Evolutionary conservation across 2,329 filamentous ascomycete genomes (phyloP), one percentile per base, ranked within the genome.

Genomic region (Colletotrichum salicis): DNA sequence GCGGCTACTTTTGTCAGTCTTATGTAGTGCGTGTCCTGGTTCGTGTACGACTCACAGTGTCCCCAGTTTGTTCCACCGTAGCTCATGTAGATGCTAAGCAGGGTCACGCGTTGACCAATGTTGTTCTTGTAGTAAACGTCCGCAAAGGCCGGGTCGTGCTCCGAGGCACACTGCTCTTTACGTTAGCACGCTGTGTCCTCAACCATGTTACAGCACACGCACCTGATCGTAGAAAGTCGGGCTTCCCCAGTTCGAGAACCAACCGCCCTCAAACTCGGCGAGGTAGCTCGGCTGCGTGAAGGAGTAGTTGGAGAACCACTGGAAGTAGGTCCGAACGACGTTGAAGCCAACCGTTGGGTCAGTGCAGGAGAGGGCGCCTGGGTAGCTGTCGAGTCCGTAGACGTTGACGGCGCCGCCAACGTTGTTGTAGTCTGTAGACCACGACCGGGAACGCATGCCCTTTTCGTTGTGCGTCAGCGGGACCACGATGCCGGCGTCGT

Each of bases 1-100:
- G 69, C 69, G 12, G 58, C 69, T 71, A 10, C n/a, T 27, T 1
- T 24, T 22, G 58, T 71, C 19, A 71, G 58, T 4, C 19, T 6
- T 6, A 3, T 19, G 37, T 19, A 15, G 10, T 33, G 11, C 29
- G 2, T 8, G 7, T 22, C 19, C 15, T 19, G n/a, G 2, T 12
- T 5, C 19, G 13, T 2, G 11, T 15, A 19, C 3, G 5, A 59
- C 69, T 71, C 22, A 74, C 60, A 22, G 73, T 94, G 95, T 0
- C 93, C 93, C 93, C 93, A 96, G 78, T 96, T 96, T 0, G 93
- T 95, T 7, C 93, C 94, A 19, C 94, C 94, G 74, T 87, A 93
- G 1, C 87, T 91, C 93, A 95, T 95, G 79, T 95, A 95, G 1
- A 94, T 78, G 75, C 91, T 95, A 69, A 94, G 84, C 12, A 96